Evolutionary conservation across 2,329 filamentous ascomycete species (phyloP).

Genomic region (Huntiella savannae): DNA sequence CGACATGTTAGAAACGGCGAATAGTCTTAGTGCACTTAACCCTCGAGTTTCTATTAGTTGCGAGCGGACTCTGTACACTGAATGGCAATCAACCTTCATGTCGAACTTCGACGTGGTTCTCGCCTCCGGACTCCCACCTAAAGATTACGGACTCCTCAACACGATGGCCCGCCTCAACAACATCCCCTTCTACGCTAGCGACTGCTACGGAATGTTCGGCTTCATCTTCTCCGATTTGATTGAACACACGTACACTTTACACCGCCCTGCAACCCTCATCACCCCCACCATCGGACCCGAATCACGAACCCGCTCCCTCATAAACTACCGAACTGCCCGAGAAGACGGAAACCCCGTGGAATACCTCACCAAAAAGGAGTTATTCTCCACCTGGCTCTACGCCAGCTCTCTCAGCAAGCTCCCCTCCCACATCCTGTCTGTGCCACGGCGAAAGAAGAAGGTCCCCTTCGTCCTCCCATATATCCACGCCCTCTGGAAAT

Average conservation of each 20-base stretch:
- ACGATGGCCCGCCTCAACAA: slow-evolving; percentile 59
- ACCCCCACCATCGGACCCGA: slow-evolving; percentile 42
- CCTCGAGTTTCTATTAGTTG: slow-evolving; percentile 63
- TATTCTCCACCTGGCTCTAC: slow-evolving; percentile 76
- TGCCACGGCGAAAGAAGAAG: slow-evolving; percentile 43
- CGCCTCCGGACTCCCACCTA: slow-evolving; percentile 68
- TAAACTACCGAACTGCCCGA: slow-evolving; percentile 51
- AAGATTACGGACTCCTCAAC: slow-evolving; percentile 61
- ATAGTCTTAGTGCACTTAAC: slow-evolving; percentile 70
- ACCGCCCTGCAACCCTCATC: slow-evolving; percentile 66
- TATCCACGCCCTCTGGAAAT: slow-evolving; percentile 61
- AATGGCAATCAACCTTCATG: slow-evolving; percentile 53
- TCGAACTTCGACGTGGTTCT: slow-evolving; percentile 67
- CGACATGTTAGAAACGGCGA: slow-evolving; percentile 62
- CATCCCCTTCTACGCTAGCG: slow-evolving; percentile 6
- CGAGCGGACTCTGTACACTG: neutral
- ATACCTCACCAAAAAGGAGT: slow-evolving; percentile 76
- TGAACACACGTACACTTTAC: slow-evolving; percentile 73
- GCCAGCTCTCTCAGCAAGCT: slow-evolving; percentile 52
- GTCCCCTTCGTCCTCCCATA: slow-evolving; percentile 77
- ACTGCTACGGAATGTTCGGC: slow-evolving; percentile 54
- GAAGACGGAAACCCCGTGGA: slow-evolving; percentile 53
- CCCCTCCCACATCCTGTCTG: slow-evolving; percentile 45
- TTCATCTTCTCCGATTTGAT: slow-evolving; percentile 91
- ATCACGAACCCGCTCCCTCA: slow-evolving; percentile 56